Evolutionary conservation across 768 basidiomycete genomes (phyloP), one percentile per base, ranked within the genome.

Genomic region (Aureoboletus auriporus): DNA sequence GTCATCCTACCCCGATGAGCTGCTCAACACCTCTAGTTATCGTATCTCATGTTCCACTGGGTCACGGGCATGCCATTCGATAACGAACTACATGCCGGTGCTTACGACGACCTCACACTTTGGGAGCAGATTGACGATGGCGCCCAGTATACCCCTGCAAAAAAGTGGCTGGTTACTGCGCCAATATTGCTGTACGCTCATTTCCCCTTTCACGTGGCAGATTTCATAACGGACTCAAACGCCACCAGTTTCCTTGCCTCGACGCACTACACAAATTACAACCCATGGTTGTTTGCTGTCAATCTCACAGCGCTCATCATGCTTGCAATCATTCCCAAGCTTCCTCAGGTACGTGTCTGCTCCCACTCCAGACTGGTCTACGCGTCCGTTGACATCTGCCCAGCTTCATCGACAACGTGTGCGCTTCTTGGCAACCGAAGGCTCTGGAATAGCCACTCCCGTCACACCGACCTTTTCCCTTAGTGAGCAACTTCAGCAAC

Each of bases 41-140:
- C 93, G 10, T 98, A 95, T 71, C 77, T 97, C 53, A 94, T 98
- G 89, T 98, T 98, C 75, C 95, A 98, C 65, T 92, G 90, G 79
- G 93, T 93, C 42, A 97, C 93, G 8, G 95, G 95, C 46, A 93
- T 95, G 37, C 95, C 95, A 8, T 98, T 98, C 67, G 86, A 93
- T 60, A 84, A 82, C 48, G 84, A 89, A 51, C 72, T 86, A 38
- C 88, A 91, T 58, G 86, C 85, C 10, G 96, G 96, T 20, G 96
- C 93, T 11, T 99, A 95, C 69, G 96, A 98, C 66, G 92, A 97
- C 59, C 78, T 98, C 41, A 98, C 96, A 0, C 74, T 99, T 28
- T 99, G 96, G 96, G 96, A 99, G 64, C 96, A 99, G 75, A 99
- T 99, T 42, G 96, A 99, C 68, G 88, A 90, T 42, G 96, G 96